Base-by-base conservation (phyloP, 331 rosid species). In the Cydonia oblonga region DNA sequence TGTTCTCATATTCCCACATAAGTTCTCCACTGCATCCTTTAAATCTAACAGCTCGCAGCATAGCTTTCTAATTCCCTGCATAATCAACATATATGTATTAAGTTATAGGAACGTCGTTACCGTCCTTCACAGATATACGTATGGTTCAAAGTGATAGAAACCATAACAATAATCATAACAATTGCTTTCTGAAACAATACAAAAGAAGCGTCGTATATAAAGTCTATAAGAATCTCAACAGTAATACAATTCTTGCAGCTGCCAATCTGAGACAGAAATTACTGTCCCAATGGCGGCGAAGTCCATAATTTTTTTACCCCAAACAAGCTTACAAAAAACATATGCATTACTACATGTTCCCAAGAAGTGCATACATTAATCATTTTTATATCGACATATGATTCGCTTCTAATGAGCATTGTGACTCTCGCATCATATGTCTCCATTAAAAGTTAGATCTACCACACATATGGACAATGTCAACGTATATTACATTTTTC, bases 21-120 rank as follows among this genome's bases (percentile, higher is more conserved):
- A 85, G 75, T 89, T 93, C 88, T 93, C 97, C 81, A 93, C 97
- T 2, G 91, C 89, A 85, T 93, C 98, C 89, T 91, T 91, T 74
- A 93, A 83, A 84, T 91, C 96, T 79, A 93, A 73, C 38, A 93
- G 98, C 84, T 93, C 97, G 68, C 96, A 93, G 74, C 97, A 93
- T 76, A 93, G 92, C 83, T 86, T 85, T 84, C 98, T 84, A 79
- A 93, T 91, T 66, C 98, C 98, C 98, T 93, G 89, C 78, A 78
- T 61, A 14, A 24, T 72, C 8, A 7, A 30, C 26, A 28, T 19
- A 25, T 33, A 57, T 13, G 33, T 2, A 24, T 26, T 24, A 53
- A 5, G 25, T 35, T 57, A 57, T 22, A 35, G 19, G 65, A 69
- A 53, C 13, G 49, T 19, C 23, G 14, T 7, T 52, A 13, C 20